phyloP scores from a whole-genome alignment of 148 eudicot species.

The Vaccinium macrocarpon region DNA sequence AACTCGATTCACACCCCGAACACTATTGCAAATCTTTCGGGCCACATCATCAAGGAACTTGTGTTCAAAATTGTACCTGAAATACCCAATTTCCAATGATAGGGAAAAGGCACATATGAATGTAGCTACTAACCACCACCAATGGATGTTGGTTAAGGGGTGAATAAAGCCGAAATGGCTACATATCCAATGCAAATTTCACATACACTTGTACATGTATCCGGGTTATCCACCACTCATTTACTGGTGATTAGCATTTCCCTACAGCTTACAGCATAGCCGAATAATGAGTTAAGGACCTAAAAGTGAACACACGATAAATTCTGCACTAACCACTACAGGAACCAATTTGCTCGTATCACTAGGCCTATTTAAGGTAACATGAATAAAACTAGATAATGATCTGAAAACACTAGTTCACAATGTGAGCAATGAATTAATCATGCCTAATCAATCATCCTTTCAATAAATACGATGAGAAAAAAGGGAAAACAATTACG shows the following conservation, averaged over 20 bases:
- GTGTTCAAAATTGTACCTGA: conserved; percentile 84
- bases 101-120: conserved; percentile 6
- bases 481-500: neutral
- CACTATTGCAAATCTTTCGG: conserved; percentile 79
- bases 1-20: conserved; percentile 85
- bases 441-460: neutral
- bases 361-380: neutral
- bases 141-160: neutral
- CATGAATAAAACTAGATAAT: neutral
- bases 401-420: neutral
- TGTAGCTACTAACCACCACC: neutral
- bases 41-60: conserved; percentile 76
- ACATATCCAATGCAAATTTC: neutral
- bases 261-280: neutral
- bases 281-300: neutral
- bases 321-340: neutral
- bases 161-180: neutral
- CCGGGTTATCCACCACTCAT: neutral
- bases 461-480: neutral
- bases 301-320: neutral
- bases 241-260: neutral
- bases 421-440: neutral
- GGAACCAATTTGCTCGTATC: neutral
- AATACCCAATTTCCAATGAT: conserved; percentile 12
- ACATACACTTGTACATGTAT: neutral